Percentiles rank a stretch among this genome's conserved stretches.
These are phyloP conservation scores for Austropuccinia psidii DNA, from an alignment of 1,284 basidiomycete species.

Conservation along the genomic window DNA sequence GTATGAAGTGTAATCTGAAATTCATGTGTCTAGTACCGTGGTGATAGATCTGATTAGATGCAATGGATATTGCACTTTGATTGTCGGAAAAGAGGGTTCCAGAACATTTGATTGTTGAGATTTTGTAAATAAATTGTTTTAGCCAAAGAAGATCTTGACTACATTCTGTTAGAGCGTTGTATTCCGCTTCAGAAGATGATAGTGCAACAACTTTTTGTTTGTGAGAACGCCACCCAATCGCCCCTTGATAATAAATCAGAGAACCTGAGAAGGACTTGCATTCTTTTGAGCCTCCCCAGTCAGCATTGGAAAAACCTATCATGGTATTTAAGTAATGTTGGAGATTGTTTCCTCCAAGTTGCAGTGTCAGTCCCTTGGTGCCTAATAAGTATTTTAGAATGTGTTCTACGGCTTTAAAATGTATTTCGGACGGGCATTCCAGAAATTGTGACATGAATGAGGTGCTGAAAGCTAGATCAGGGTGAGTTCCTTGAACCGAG, in stretches of 20 bases:
- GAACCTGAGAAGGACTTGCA: not conserved
- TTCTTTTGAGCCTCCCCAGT: not conserved
- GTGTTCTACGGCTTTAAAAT: not conserved
- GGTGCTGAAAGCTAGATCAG: not conserved
- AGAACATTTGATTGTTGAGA: not conserved
- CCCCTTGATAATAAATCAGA: not conserved
- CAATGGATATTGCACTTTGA: not conserved
- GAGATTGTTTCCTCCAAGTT: not conserved
- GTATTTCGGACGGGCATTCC: not conserved
- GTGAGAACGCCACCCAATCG: not conserved
- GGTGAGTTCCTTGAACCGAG: not conserved
- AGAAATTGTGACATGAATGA: not conserved
- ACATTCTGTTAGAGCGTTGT: not conserved
- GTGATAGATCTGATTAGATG: not conserved
- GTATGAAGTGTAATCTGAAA: not conserved
- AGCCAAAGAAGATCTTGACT: not conserved
- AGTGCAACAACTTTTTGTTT: not conserved
- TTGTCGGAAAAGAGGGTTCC: not conserved
- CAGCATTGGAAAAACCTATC: not conserved
- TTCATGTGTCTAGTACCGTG: not conserved
- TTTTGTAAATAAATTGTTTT: not conserved
- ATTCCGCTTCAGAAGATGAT: not conserved
- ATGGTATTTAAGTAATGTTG: not conserved
- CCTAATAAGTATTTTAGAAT: not conserved
- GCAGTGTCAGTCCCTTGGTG: not conserved